Base-by-base conservation (phyloP, 148 eudicot species). In the Fagopyrum esculentum region DNA sequence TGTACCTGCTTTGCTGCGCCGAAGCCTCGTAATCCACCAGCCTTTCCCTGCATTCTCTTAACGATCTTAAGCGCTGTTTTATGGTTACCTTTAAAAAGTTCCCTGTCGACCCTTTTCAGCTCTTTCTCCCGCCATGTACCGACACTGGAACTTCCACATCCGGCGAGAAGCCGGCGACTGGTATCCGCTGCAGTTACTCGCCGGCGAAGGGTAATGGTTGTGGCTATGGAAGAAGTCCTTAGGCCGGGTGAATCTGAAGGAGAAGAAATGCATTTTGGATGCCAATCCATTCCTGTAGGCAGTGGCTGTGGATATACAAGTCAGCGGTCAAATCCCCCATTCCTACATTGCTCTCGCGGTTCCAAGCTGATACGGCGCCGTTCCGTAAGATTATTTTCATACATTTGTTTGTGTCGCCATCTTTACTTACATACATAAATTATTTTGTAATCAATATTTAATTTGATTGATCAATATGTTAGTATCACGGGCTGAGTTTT, bases 1-100 rank as follows among this genome's bases (percentile, higher is more conserved):
- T 17, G 22, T 55, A n/a, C 80, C 83, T 78, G 78, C 29, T 78
- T 78, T 79, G 79, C 81, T 35, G 76, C 66, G n/a, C 79, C 81
- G 54, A 78, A 82, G 15, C 84, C 84, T 8, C 66, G 79, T 55
- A 82, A 78, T 9, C 74, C 81, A 16, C 78, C 84, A 13, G 77
- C 74, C 17, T 66, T 78, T 3, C 78, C 76, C 70, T 76, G 77
- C 74, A 73, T 60, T n/a, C 48, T 77, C 73, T 73, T 82, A 35
- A 78, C 73, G 44, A 78, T 50, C 56, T 73, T 46, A 30, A 82
- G 59, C 52, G 81, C 81, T 29, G 66, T 9, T 60, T 82, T 82
- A 26, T 78, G 12, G 54, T 82, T 78, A 45, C 60, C 77, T n/a
- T 73, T 72, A 0, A 26, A 13, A 9, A 73, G 75, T 63, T 73